These are phyloP conservation scores for Polytolypa hystricis DNA, from an alignment of 2,329 filamentous ascomycete species.

Conservation along the genomic window DNA sequence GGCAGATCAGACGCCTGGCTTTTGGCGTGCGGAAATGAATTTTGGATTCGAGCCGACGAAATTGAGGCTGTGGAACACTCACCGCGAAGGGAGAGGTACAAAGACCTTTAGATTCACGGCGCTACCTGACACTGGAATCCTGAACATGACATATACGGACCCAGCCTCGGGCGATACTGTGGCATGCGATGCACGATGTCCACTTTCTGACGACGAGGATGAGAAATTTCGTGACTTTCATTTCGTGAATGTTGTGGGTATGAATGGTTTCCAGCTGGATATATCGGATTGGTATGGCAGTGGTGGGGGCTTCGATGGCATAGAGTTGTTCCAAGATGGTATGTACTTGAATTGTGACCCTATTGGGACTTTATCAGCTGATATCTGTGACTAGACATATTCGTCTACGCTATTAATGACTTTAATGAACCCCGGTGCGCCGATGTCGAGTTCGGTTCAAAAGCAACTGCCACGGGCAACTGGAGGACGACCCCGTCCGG, in stretches of 20 bases:
- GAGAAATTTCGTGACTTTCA: constrained; percentile 74
- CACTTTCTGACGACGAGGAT: constrained; percentile 60
- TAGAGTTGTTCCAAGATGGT: constrained; percentile 74
- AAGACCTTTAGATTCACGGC: constrained; percentile 80
- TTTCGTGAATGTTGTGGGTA: constrained; percentile 79
- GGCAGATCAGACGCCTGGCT: constrained; percentile 61
- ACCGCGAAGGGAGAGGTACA: constrained; percentile 71
- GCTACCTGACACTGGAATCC: constrained; percentile 77
- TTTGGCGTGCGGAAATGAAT: constrained; percentile 70
- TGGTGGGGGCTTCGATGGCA: constrained; percentile 73
- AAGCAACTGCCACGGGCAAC: constrained; percentile 57
- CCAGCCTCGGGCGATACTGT: constrained; percentile 54
- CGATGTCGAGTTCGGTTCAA: constrained; percentile 52
- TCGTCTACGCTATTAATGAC: constrained; percentile 68
- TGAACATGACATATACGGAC: constrained; percentile 88
- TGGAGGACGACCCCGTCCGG: constrained; percentile 62
- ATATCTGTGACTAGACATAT: constrained; percentile 47
- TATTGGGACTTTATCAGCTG: constrained; percentile 10
- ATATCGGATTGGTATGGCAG: constrained; percentile 77
- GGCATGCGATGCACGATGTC: constrained; percentile 72
- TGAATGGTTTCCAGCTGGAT: constrained; percentile 76
- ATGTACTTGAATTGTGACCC: constrained; percentile 17
- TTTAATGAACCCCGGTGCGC: constrained; percentile 85
- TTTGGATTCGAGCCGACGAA: constrained; percentile 83
- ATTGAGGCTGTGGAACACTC: constrained; percentile 78